Evolutionary conservation across 2,329 filamentous ascomycete species (phyloP).

Genomic region (Seiridium unicorne): DNA sequence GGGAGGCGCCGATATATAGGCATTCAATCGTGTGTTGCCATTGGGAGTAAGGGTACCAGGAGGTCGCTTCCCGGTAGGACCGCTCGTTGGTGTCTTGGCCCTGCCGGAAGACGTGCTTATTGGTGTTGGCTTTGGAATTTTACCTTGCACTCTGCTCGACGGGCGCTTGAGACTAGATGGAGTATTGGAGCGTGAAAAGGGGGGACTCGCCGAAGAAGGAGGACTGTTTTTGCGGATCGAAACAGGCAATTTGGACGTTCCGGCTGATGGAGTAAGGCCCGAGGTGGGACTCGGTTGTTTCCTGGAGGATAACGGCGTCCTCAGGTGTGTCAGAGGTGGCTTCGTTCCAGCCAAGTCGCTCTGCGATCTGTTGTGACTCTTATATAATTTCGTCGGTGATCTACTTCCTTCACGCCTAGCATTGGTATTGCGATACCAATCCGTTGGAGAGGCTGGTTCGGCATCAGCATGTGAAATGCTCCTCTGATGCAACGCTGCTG

Average conservation of each 20-base stretch:
- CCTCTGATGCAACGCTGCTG: constrained; percentile 45
- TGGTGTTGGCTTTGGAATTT: constrained; percentile 31
- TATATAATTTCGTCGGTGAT: constrained; percentile 29
- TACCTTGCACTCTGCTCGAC: constrained; percentile 34
- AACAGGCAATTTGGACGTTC: constrained; percentile 43
- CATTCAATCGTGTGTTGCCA: constrained; percentile 62
- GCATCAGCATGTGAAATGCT: constrained; percentile 55
- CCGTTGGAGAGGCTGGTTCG: constrained; percentile 64
- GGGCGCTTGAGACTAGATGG: constrained; percentile 45
- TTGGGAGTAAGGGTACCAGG: constrained; percentile 43
- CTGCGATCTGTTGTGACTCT: constrained; percentile 49
- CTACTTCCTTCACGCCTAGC: constrained; percentile 16
- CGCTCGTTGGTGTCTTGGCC: constrained; percentile 42
- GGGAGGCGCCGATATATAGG: constrained; percentile 68
- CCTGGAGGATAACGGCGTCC: constrained; percentile 28
- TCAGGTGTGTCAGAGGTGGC: constrained; percentile 26
- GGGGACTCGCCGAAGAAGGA: constrained; percentile 45
- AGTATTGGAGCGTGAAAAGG: constrained; percentile 56
- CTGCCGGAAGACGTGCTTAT: constrained; percentile 24
- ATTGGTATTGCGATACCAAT: constrained; percentile 32
- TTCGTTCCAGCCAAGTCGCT: constrained; percentile 56
- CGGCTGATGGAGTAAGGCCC: constrained; percentile 25
- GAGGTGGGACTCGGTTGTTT: constrained; percentile 31
- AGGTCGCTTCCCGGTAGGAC: constrained; percentile 35
- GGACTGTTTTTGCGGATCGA: constrained; percentile 44